Percentiles rank a stretch among this genome's conserved stretches.
phyloP scores from a whole-genome alignment of 2,329 filamentous ascomycete genomes.

The Herpomyces periplanetae region DNA sequence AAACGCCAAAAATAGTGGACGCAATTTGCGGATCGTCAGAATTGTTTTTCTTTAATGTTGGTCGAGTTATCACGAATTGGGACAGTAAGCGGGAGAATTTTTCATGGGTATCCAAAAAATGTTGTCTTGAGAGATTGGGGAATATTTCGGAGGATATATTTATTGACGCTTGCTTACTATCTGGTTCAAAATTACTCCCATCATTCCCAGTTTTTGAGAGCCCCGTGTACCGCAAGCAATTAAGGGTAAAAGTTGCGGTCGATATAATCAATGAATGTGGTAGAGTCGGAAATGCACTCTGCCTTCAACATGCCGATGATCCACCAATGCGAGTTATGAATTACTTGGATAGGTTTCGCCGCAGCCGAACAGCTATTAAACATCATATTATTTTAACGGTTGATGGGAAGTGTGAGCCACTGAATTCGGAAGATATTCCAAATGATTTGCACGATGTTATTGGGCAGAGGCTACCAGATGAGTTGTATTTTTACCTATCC shows the following conservation, averaged over 20 bases:
- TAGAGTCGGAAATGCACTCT: constrained; percentile 29
- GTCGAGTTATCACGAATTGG: constrained; percentile 25
- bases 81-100: constrained; percentile 29
- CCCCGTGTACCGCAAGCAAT: constrained; percentile 13
- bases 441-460: constrained; percentile 59
- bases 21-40: constrained; percentile 53
- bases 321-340: constrained; percentile 25
- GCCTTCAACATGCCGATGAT: constrained; percentile 39
- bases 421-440: constrained; percentile 31
- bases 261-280: constrained; percentile 26
- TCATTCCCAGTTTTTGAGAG: constrained; percentile 38
- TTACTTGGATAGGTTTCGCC: constrained; percentile 56
- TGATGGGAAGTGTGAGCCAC: constrained; percentile 33
- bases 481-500: constrained; percentile 63
- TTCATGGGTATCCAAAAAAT: constrained; percentile 20
- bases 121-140: constrained; percentile 24
- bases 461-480: constrained; percentile 52
- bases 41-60: constrained; percentile 44
- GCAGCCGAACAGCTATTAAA: constrained; percentile 43
- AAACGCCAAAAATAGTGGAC: constrained; percentile 23
- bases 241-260: constrained; percentile 31
- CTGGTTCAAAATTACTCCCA: constrained; percentile 39
- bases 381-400: constrained; percentile 49
- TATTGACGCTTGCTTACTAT: constrained; percentile 41
- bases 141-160: constrained; percentile 28